Conservation (phyloP, 768 basidiomycete genomes). For the Leccinum arenicola region DNA sequence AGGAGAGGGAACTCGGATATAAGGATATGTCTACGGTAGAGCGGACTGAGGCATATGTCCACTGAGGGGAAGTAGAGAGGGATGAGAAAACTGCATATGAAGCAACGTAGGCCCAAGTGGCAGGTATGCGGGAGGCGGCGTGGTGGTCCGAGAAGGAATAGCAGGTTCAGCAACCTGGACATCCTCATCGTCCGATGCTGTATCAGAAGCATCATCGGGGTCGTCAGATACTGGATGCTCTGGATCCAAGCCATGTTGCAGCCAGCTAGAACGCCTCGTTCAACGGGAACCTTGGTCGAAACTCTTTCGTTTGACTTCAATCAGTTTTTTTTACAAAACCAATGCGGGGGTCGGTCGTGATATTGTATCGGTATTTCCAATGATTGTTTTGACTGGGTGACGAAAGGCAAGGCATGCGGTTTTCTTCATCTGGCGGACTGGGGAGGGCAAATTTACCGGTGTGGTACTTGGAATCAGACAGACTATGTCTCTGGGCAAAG, state of each 20-base stretch:
- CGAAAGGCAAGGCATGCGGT: constrained; percentile 27
- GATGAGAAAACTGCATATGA: constrained; percentile 65
- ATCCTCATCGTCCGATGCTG: constrained; percentile 41
- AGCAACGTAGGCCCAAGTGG: constrained; percentile 69
- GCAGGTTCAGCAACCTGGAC: constrained; percentile 27
- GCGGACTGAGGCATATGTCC: constrained; percentile 55
- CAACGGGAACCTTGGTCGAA: constrained; percentile 35
- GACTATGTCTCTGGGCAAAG: constrained; percentile 60
- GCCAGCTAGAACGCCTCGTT: constrained; percentile 42
- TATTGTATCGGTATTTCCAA: constrained; percentile 56
- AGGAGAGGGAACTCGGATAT: constrained; percentile 94
- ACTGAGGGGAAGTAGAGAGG: constrained; percentile 56
- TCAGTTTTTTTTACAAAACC: constrained; percentile 62
- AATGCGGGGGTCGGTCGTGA: constrained; percentile 68
- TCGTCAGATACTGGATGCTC: constrained; percentile 32
- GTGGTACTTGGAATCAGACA: constrained; percentile 70
- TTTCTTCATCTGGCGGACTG: constrained; percentile 56
- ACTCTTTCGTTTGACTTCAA: constrained; percentile 67
- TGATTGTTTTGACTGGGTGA: constrained; percentile 24
- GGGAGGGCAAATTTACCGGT: constrained; percentile 72
- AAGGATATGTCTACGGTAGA: constrained; percentile 68
- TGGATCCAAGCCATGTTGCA: constrained; percentile 48
- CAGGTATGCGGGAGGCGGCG: constrained; percentile 69
- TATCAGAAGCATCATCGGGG: constrained; percentile 38
- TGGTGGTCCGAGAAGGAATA: constrained; percentile 52